These are phyloP conservation scores for Plasmopara viticola DNA, from an alignment of 352 stramenopile species.

Conservation along the genomic window DNA sequence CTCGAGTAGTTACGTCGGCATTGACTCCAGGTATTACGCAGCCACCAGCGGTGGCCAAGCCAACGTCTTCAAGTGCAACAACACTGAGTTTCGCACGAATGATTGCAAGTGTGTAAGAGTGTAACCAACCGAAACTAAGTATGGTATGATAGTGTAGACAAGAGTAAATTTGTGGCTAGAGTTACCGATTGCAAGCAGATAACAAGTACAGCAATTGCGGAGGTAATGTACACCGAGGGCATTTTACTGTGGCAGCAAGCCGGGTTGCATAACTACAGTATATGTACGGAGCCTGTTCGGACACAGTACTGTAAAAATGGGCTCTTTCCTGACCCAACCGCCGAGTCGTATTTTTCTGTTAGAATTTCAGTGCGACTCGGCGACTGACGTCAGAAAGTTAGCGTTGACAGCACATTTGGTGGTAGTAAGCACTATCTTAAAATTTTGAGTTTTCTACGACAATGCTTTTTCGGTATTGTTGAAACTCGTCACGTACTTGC, in stretches of 20 bases:
- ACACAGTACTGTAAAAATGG: too few relatives aligned
- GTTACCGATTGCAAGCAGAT: constrained; percentile 18
- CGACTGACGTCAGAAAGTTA: too few relatives aligned
- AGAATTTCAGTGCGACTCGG: too few relatives aligned
- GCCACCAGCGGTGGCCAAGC: constrained; percentile 6
- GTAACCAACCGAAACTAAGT: constrained; percentile 19
- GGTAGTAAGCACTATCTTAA: too few relatives aligned
- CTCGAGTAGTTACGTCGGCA: constrained; percentile 13
- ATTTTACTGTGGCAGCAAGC: constrained; percentile 3
- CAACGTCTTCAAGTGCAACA: constrained; percentile 14
- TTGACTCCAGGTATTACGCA: background rate
- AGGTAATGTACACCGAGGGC: constrained; percentile 12
- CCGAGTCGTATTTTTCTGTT: too few relatives aligned
- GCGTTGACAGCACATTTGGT: too few relatives aligned
- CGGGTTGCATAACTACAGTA: too few relatives aligned
- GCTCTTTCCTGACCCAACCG: too few relatives aligned
- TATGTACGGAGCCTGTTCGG: background rate
- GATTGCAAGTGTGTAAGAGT: constrained; percentile 34
- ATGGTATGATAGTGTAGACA: constrained; percentile 46
- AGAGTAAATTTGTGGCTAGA: constrained; percentile 20
- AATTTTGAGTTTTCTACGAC: too few relatives aligned
- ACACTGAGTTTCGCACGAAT: constrained; percentile 27
- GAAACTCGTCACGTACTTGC: too few relatives aligned
- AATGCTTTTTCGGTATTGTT: too few relatives aligned
- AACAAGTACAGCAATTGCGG: constrained; percentile 24